Evolutionary conservation across 495 filamentous ascomycete species (phyloP).

Genomic region (Aspergillus conjunctus): DNA sequence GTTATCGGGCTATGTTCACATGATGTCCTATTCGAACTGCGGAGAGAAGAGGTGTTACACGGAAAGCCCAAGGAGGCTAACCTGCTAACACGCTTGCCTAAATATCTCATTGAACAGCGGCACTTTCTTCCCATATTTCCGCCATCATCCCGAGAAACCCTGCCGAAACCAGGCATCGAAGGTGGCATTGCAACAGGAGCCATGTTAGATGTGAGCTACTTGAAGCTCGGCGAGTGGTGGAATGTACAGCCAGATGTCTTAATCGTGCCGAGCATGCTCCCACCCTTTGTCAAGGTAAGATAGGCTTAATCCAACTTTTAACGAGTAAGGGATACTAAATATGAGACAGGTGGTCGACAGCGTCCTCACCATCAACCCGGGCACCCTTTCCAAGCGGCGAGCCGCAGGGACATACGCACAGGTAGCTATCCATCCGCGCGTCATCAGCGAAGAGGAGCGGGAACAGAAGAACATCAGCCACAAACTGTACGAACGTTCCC

Average conservation of each 20-base stretch:
- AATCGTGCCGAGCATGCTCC: constrained; percentile 78
- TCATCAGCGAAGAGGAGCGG: constrained; percentile 59
- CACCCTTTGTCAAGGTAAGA: constrained; percentile 82
- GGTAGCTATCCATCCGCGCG: constrained; percentile 68
- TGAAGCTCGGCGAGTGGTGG: constrained; percentile 89
- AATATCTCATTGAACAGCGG: constrained; percentile 80
- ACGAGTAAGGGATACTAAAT: constrained; percentile 6
- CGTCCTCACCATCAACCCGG: constrained; percentile 85
- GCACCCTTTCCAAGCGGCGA: constrained; percentile 78
- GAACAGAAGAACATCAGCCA: constrained; percentile 63
- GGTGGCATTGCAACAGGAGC: constrained; percentile 67
- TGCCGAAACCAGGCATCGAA: constrained; percentile 63
- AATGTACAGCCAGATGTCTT: constrained; percentile 82
- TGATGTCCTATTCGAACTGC: constrained; percentile 79
- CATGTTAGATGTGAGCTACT: constrained; percentile 77
- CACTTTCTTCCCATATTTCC: constrained; percentile 91
- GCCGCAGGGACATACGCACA: constrained; percentile 80
- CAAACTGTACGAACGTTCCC: constrained; percentile 76
- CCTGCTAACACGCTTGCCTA: constrained; percentile 65
- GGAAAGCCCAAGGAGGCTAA: constrained; percentile 58
- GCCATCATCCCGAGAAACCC: constrained; percentile 62
- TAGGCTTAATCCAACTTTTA: constrained; percentile 4
- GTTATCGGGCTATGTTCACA: constrained; percentile 78
- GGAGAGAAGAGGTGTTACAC: constrained; percentile 70
- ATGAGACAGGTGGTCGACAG: constrained; percentile 72